phyloP scores from a whole-genome alignment of 2,329 filamentous ascomycete genomes.

The Alternaria ethzedia region DNA sequence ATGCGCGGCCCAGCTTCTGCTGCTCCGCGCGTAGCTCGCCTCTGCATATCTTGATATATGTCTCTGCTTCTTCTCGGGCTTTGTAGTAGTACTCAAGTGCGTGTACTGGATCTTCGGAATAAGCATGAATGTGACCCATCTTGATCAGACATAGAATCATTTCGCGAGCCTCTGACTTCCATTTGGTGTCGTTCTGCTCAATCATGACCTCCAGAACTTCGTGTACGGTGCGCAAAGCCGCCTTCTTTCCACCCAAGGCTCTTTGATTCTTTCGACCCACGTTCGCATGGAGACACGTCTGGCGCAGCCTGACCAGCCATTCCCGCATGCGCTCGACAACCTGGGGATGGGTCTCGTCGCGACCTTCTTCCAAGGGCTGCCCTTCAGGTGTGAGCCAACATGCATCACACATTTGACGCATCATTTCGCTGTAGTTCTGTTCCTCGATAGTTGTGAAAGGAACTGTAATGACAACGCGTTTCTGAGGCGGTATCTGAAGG shows the following conservation, averaged over 20 bases:
- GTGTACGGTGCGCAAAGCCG: constrained; percentile 77
- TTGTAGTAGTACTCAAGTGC: constrained; percentile 72
- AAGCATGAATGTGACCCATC: constrained; percentile 80
- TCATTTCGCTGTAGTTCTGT: constrained; percentile 81
- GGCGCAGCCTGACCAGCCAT: constrained; percentile 79
- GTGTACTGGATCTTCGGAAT: constrained; percentile 63
- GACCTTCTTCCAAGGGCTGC: constrained; percentile 64
- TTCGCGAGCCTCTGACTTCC: constrained; percentile 72
- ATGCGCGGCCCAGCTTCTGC: constrained; percentile 38
- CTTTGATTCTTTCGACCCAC: constrained; percentile 72
- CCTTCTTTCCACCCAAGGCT: constrained; percentile 65
- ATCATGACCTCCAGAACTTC: constrained; percentile 93
- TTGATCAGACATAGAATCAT: constrained; percentile 69
- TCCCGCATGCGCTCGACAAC: constrained; percentile 75
- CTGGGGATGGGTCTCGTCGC: constrained; percentile 65
- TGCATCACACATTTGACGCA: constrained; percentile 74
- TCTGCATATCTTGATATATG: constrained; percentile 69
- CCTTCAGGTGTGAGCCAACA: constrained; percentile 72
- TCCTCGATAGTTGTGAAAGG: constrained; percentile 91
- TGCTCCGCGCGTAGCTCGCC: constrained; percentile 64
- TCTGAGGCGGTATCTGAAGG: constrained; percentile 79
- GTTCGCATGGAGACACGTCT: constrained; percentile 86
- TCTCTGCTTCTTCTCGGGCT: constrained; percentile 49
- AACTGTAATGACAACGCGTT: constrained; percentile 84
- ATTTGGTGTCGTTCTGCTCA: constrained; percentile 74